These are phyloP conservation scores for Penicillium dipodomyicola DNA, from an alignment of 495 filamentous ascomycete genomes.

Conservation along the genomic window DNA sequence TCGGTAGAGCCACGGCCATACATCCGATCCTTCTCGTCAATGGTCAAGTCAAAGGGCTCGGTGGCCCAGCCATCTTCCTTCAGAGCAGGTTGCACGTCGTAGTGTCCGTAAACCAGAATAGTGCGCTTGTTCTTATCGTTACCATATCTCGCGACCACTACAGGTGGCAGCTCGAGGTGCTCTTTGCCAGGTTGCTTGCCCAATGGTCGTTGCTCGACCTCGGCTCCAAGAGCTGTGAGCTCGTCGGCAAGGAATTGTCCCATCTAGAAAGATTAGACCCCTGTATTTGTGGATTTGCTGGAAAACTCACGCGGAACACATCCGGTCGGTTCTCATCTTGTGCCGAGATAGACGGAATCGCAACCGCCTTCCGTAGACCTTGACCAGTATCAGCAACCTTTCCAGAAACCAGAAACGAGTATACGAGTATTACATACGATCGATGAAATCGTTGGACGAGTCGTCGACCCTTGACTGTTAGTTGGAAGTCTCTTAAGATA, in stretches of 20 bases:
- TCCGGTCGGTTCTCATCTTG: conserved; percentile 83
- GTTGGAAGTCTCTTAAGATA: neutral
- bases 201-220: conserved; percentile 76
- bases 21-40: conserved; percentile 90
- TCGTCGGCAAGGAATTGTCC: conserved; percentile 83
- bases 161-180: conserved; percentile 86
- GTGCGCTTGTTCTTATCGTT: conserved; percentile 87
- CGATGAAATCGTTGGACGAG: conserved; percentile 79
- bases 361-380: conserved; percentile 83
- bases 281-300: neutral
- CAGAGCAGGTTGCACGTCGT: conserved; percentile 95
- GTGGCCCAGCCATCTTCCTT: conserved; percentile 96
- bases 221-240: conserved; percentile 77
- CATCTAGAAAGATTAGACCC: conserved; percentile 59
- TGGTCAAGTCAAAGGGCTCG: conserved; percentile 86
- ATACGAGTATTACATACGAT: conserved; percentile 52
- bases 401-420: neutral
- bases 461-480: conserved; percentile 60
- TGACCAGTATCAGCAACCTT: conserved; percentile 11
- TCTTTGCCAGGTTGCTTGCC: conserved; percentile 90
- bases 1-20: conserved; percentile 93
- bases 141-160: conserved; percentile 88
- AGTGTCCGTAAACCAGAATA: conserved; percentile 96
- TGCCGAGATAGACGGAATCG: conserved; percentile 92
- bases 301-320: conserved; percentile 64